phyloP scores from a whole-genome alignment of 768 basidiomycete genomes.

The Trichaptum fuscoviolaceum region DNA sequence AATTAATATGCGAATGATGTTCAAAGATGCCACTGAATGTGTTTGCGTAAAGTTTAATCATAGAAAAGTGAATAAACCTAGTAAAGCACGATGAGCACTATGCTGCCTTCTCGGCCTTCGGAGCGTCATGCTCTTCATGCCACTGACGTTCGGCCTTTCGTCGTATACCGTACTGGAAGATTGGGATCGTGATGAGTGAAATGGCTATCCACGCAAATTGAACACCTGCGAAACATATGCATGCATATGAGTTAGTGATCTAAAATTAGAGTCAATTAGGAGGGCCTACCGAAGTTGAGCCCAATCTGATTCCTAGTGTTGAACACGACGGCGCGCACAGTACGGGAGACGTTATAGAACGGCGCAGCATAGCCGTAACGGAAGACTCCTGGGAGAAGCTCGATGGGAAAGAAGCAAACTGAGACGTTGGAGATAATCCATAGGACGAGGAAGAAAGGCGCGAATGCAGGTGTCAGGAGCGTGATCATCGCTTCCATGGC shows the following conservation, averaged over 20 bases:
- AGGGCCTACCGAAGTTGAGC: conserved; percentile 17
- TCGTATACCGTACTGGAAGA: conserved; percentile 42
- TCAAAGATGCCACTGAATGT: too few species aligned
- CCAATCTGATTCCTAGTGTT: conserved; percentile 54
- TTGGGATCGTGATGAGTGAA: conserved; percentile 47
- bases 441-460: conserved; percentile 56
- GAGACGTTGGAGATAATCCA: conserved; percentile 66
- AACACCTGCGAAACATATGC: conserved; percentile 28
- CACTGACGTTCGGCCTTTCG: conserved; percentile 10
- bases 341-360: conserved; percentile 64
- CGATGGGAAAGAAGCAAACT: conserved; percentile 51
- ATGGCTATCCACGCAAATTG: conserved; percentile 51
- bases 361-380: conserved; percentile 66
- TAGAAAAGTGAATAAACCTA: neutral
- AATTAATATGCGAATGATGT: neutral
- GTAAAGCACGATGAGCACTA: neutral
- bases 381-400: conserved; percentile 51
- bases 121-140: neutral
- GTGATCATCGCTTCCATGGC: conserved; percentile 57
- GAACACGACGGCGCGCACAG: conserved; percentile 60
- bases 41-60: neutral
- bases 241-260: neutral
- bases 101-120: neutral
- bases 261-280: neutral
- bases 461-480: conserved; percentile 44